phyloP scores from a whole-genome alignment of 2,329 filamentous ascomycete species.

The Cytospora piceae region DNA sequence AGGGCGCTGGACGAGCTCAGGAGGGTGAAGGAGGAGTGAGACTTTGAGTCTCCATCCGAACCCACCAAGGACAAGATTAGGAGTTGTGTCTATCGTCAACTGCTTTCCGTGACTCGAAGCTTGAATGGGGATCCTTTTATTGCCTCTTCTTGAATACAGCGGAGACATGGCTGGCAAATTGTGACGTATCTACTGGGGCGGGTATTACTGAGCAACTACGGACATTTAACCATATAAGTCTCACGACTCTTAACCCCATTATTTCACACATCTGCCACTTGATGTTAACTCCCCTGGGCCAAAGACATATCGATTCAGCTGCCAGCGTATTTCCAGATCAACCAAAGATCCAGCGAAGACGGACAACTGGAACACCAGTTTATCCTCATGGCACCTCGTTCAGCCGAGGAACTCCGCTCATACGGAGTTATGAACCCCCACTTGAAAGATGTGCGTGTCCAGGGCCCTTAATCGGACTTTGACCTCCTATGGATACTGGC shows the following conservation, averaged over 20 bases:
- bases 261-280: background rate
- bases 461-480: background rate
- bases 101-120: too few relatives aligned
- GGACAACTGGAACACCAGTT: background rate
- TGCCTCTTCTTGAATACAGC: background rate
- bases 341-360: too few relatives aligned
- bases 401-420: conserved; percentile 16
- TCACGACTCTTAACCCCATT: too few relatives aligned
- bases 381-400: conserved; percentile 11
- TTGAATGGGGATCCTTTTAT: too few relatives aligned
- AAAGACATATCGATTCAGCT: too few relatives aligned
- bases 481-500: too few relatives aligned
- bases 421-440: conserved; percentile 15
- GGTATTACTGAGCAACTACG: background rate
- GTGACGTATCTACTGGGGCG: background rate
- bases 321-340: background rate
- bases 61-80: too few relatives aligned
- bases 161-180: background rate
- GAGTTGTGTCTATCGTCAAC: too few relatives aligned
- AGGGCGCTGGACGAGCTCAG: conserved; percentile 36
- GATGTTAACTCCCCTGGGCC: too few relatives aligned
- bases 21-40: conserved; percentile 22
- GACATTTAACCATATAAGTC: too few relatives aligned
- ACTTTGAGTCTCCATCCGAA: too few relatives aligned
- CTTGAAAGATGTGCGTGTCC: conserved; percentile 5